These are phyloP conservation scores for Aleurites moluccanus DNA, from an alignment of 441 rosid species.

Conservation along the genomic window DNA sequence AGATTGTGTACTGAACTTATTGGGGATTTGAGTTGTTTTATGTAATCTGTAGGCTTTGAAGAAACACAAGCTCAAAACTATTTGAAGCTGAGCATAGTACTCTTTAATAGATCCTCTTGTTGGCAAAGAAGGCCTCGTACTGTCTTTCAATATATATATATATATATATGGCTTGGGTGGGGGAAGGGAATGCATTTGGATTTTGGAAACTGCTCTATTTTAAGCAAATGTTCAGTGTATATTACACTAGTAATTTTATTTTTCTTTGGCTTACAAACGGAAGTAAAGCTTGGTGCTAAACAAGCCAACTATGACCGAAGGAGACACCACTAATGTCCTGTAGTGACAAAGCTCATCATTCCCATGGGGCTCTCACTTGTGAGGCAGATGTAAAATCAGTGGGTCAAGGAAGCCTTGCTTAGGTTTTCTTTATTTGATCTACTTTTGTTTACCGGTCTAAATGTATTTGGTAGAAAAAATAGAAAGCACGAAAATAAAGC, in stretches of 20 bases:
- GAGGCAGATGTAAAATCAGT: too few species aligned
- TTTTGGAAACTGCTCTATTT: too few species aligned
- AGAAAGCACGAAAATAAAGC: background rate
- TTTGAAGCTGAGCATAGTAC: background rate
- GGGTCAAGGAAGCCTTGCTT: too few species aligned
- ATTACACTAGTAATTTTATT: background rate
- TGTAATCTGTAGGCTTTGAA: slow-evolving; percentile 5
- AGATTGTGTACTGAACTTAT: background rate
- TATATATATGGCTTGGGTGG: too few species aligned
- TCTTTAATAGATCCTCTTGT: background rate
- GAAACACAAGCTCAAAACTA: slow-evolving; percentile 1
- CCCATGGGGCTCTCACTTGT: too few species aligned
- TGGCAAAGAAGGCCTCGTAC: background rate
- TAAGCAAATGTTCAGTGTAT: too few species aligned
- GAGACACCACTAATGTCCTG: background rate
- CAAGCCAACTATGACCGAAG: background rate
- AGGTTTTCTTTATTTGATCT: too few species aligned
- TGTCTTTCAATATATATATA: background rate
- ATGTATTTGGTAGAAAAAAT: background rate
- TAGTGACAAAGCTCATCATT: background rate
- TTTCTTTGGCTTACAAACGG: background rate
- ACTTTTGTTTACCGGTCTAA: background rate
- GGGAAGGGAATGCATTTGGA: background rate
- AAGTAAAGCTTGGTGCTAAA: background rate
- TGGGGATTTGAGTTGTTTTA: background rate